Evolutionary conservation across 1,139 yeast species (phyloP).

Genomic region (Yamadazyma triangularis): DNA sequence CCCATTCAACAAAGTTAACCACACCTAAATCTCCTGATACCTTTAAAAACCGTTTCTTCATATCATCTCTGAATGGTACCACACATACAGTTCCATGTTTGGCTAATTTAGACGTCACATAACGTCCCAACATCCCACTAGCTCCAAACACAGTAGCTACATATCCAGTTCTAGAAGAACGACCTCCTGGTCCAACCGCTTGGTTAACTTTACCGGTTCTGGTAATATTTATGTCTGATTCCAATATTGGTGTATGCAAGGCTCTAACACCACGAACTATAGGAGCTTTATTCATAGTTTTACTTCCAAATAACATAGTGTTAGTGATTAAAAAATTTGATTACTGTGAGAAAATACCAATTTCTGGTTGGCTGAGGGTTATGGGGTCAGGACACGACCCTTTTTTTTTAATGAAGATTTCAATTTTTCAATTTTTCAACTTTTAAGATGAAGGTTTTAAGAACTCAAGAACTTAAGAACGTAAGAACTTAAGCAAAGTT

Average conservation of each 20-base stretch:
- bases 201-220: constrained; percentile 70
- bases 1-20: constrained; percentile 79
- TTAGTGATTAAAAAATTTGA: constrained; percentile 7
- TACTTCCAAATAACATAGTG: no score
- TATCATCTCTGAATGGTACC: constrained; percentile 77
- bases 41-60: constrained; percentile 74
- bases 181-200: constrained; percentile 73
- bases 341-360: constrained; percentile 11
- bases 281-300: constrained; percentile 3
- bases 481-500: no score
- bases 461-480: no score
- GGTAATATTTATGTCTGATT: constrained; percentile 68
- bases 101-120: constrained; percentile 68
- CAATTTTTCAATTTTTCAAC: no score
- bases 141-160: constrained; percentile 90
- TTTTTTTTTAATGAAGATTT: no score
- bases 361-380: constrained; percentile 23
- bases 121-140: constrained; percentile 74
- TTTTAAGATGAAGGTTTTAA: no score
- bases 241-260: constrained; percentile 40
- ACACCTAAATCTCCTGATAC: constrained; percentile 87
- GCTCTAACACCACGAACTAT: constrained; percentile 24
- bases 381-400: no score
- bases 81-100: constrained; percentile 77
- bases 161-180: constrained; percentile 86